Base-by-base conservation (phyloP, 2,329 filamentous ascomycete genomes). In the Mycosphaerelloides madeirae region DNA sequence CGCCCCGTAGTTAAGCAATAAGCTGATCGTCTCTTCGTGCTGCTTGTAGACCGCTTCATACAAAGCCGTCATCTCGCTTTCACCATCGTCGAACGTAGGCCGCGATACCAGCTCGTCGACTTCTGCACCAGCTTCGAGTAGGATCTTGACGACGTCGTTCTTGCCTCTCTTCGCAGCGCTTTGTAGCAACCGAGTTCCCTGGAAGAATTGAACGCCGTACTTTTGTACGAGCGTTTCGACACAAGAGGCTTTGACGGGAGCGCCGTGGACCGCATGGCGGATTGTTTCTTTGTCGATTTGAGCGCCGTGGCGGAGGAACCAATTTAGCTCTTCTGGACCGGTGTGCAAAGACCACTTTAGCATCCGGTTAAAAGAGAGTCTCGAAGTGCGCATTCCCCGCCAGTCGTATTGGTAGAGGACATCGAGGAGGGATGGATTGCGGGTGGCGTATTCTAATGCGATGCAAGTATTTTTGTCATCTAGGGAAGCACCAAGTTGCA, bases 31-130 rank as follows among this genome's bases (percentile, higher is more conserved):
- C 11, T 50, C 48, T 32, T 46, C 44, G 29, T 50, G 44, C 25
- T 48, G 50, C 29, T 48, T 43, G 29, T 53, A 43, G 11, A 50
- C 47, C 34, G 50, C 48, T 29, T 53, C 47, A 14, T 46, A 53
- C 19, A 53, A 33, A 6, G 50, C 47, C 8, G 50, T 53, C 9
- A 41, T 28, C 37, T 45, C 41, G 13, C 25, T n/a, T 12, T 47
- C 43, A 19, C 50, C 46, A 31, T 47, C 50, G 19, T 44, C 38
- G 22, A 47, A 38, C 3, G 15, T 43, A 9, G 41, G 35, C 6
- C 43, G 33, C 19, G 41, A 28, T 8, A 47, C 38, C n/a, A 48
- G 31, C 38, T 54, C 48, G 19, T 49, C 36, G 2, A 46, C 48
- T 19, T 49, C 43, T 42, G 40, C 18, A 6, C 48, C 51, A 1